These are phyloP conservation scores for Boletus semigastroideus DNA, from an alignment of 1,284 basidiomycete species.

Conservation along the genomic window DNA sequence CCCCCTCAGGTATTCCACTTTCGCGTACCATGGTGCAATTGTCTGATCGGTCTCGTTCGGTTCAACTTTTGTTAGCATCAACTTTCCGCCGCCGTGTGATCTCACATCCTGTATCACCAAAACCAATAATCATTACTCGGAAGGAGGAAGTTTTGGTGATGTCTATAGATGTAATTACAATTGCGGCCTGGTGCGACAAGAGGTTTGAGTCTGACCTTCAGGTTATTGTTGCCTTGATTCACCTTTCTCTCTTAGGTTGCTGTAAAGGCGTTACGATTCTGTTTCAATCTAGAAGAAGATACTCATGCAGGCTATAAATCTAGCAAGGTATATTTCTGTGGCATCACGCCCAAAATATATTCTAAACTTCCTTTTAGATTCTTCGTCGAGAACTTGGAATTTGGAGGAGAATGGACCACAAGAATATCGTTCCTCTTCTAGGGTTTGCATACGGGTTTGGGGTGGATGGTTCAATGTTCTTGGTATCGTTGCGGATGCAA, in stretches of 20 bases:
- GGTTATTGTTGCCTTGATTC: too few species aligned
- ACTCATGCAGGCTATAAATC: background rate
- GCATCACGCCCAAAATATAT: background rate
- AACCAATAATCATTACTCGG: too few species aligned
- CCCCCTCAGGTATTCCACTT: too few species aligned
- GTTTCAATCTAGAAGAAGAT: background rate
- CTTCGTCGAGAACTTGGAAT: conserved; percentile 17
- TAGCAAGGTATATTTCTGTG: background rate
- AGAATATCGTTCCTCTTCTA: background rate
- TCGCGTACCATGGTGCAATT: too few species aligned
- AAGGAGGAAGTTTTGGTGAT: background rate
- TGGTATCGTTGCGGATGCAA: background rate
- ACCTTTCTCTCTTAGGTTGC: too few species aligned
- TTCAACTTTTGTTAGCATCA: too few species aligned
- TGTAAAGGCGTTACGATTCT: too few species aligned
- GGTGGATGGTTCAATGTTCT: too few species aligned
- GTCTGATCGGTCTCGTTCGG: too few species aligned
- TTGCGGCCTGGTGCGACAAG: background rate
- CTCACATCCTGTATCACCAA: too few species aligned
- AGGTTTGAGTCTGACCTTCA: conserved; percentile 5
- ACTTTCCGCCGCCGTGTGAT: too few species aligned
- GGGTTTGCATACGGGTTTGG: too few species aligned
- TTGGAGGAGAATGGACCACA: background rate
- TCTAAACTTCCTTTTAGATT: background rate
- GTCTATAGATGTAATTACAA: conserved; percentile 8